These are phyloP conservation scores for Allomyces javanicus DNA, from an alignment of 192 early-diverging fungal species.

Conservation along the genomic window DNA sequence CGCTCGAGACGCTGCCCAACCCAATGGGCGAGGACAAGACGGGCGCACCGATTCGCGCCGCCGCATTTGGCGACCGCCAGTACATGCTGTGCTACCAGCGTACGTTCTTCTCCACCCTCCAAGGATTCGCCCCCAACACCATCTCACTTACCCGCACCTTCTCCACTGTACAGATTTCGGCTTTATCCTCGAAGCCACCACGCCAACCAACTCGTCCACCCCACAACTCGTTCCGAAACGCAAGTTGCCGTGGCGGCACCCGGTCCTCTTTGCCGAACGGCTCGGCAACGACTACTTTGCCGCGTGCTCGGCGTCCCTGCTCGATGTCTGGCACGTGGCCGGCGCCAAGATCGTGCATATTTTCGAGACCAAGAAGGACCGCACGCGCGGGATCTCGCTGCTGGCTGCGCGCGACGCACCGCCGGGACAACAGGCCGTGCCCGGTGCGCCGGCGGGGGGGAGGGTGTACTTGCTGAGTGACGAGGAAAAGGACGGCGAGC, in stretches of 20 bases:
- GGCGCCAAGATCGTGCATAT: slow-evolving; percentile 33
- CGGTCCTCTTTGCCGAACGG: slow-evolving; percentile 23
- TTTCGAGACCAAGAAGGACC: slow-evolving; percentile 30
- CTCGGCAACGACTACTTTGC: slow-evolving; percentile 21
- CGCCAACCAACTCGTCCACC: not conserved
- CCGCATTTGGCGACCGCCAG: not conserved
- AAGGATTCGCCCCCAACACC: not conserved
- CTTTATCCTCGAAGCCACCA: not conserved
- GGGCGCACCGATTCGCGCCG: not conserved
- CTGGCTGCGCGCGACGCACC: slow-evolving; percentile 2
- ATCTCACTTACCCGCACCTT: not conserved
- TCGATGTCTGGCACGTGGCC: slow-evolving; percentile 26
- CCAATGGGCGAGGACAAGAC: not conserved
- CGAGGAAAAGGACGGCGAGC: slow-evolving; percentile 24
- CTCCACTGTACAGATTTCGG: not conserved
- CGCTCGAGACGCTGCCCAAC: not conserved
- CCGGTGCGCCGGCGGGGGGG: slow-evolving; percentile 7
- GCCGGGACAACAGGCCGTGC: not conserved
- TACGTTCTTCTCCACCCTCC: not conserved
- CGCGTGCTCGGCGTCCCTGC: slow-evolving; percentile 22
- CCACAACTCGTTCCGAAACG: slow-evolving; percentile 2
- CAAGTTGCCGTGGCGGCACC: slow-evolving; percentile 23
- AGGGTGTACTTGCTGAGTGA: slow-evolving; percentile 23
- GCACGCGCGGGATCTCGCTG: slow-evolving; percentile 18
- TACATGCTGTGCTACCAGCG: not conserved